Base-by-base conservation (phyloP, 2,329 filamentous ascomycete species). In the Epichloe aotearoae region DNA sequence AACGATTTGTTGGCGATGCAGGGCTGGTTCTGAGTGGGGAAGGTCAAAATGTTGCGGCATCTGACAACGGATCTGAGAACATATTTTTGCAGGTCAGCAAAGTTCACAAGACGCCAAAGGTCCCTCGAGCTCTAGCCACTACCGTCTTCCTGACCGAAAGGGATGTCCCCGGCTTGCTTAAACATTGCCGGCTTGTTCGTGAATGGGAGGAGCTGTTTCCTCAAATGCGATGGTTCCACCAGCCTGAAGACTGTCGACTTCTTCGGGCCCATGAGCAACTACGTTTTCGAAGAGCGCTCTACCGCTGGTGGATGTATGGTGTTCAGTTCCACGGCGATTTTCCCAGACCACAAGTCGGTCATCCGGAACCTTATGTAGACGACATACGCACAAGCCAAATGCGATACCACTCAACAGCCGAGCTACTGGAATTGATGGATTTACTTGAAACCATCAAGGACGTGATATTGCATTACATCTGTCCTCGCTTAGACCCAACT, bases 261-360 rank as follows among this genome's bases (percentile, higher is more conserved):
- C 65, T 79, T 5, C 61, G 61, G 7, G 49, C 59, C 0, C 61
- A 66, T 26, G 76, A 80, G 57, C 65, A 65, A 30, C 55, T 61
- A n/a, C 69, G 74, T 46, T 66, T 78, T 47, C 70, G 76, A 5
- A 67, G 69, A 53, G 75, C 73, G 1, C 60, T 79, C 33, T 76
- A 75, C 47, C 63, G 67, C 34, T 80, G 75, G 75, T 77, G 75
- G 74, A 65, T 76, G 4, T 79, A 74, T 54, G 67, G 73, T 6
- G 68, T 69, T 36, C 72, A 75, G 53, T 78, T 78, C 52, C 75
- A 79, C 45, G 69, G 70, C 11, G 68, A 69, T 34, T 62, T 64
- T 37, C 67, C 64, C 10, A 61, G 64, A 26, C 68, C 68, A 4
- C 63, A 65, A 8, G 50, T 62, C 40, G 67, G 66, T 2, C 61